Conservation (phyloP, 495 filamentous ascomycete genomes). For the Letharia lupina region DNA sequence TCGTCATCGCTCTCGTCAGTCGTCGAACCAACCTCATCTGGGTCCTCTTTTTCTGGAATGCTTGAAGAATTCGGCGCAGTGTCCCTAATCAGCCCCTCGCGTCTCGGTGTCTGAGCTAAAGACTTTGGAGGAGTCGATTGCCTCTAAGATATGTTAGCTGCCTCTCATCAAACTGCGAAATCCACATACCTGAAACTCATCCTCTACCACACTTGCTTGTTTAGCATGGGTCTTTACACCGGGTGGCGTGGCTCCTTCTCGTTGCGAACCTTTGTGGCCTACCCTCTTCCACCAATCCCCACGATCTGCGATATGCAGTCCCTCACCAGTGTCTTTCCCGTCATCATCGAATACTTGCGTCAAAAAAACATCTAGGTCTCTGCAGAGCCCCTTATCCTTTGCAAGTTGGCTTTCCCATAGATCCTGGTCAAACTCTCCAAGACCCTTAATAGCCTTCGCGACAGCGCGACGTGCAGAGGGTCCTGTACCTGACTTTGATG, state of each 20-base stretch:
- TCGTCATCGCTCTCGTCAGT: constrained; percentile 22
- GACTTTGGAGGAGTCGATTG: constrained; percentile 11
- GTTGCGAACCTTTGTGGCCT: not conserved
- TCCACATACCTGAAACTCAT: constrained; percentile 15
- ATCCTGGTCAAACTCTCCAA: constrained; percentile 39
- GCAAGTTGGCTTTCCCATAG: constrained; percentile 29
- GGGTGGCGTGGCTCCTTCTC: not conserved
- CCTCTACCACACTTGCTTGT: not conserved
- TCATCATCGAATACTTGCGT: not conserved
- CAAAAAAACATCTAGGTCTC: not conserved
- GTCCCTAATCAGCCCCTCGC: not conserved
- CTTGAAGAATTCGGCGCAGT: not conserved
- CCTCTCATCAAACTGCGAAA: not conserved
- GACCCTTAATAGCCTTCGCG: constrained; percentile 39
- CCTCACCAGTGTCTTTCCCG: not conserved
- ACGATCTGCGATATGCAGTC: constrained; percentile 17
- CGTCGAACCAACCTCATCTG: constrained; percentile 16
- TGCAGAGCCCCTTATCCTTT: not conserved
- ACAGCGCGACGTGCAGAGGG: constrained; percentile 31
- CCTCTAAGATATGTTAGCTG: constrained; percentile 5
- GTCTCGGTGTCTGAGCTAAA: not conserved
- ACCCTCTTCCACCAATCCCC: constrained; percentile 39
- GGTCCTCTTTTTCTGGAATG: too few species aligned
- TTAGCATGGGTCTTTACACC: not conserved
- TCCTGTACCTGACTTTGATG: constrained; percentile 33